Evolutionary conservation across 2,329 filamentous ascomycete genomes (phyloP), one percentile per base, ranked within the genome.

Genomic region (Hymenotorrendiella dingleyae): DNA sequence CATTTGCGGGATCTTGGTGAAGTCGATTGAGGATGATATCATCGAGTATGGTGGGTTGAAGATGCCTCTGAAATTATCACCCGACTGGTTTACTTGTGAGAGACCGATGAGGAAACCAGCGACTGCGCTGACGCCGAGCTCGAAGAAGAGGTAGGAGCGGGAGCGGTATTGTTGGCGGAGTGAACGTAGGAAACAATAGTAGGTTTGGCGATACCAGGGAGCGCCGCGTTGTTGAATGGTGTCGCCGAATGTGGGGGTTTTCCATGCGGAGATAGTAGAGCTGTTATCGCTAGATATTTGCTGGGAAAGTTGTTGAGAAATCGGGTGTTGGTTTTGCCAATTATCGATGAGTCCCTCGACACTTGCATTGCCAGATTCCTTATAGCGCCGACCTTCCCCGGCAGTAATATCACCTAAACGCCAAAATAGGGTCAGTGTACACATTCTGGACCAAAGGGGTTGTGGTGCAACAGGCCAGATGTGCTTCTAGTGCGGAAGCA

Each of bases 401-500:
- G 74, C 75, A 52, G 80, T 72, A 49, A 80, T 79, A 40, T 81
- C 76, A n/a, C 76, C n/a, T n/a, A n/a, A n/a, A n/a, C n/a, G n/a
- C n/a, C n/a, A n/a, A n/a, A n/a, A n/a, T n/a, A n/a, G n/a, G n/a
- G n/a, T n/a, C n/a, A n/a, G n/a, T n/a, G n/a, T n/a, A n/a, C n/a
- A n/a, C n/a, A n/a, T n/a, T n/a, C n/a, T n/a, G n/a, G n/a, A n/a
- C n/a, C n/a, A n/a, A n/a, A n/a, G n/a, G n/a, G n/a, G n/a, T n/a
- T n/a, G n/a, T n/a, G n/a, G n/a, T n/a, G n/a, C n/a, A n/a, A n/a
- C n/a, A n/a, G n/a, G n/a, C n/a, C n/a, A n/a, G n/a, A n/a, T n/a
- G n/a, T n/a, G n/a, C n/a, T n/a, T n/a, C n/a, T n/a, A n/a, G n/a
- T n/a, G n/a, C n/a, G n/a, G n/a, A n/a, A n/a, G n/a, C n/a, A n/a